Evolutionary conservation across 2,329 filamentous ascomycete genomes (phyloP).

Genomic region (Penicillium sp.): DNA sequence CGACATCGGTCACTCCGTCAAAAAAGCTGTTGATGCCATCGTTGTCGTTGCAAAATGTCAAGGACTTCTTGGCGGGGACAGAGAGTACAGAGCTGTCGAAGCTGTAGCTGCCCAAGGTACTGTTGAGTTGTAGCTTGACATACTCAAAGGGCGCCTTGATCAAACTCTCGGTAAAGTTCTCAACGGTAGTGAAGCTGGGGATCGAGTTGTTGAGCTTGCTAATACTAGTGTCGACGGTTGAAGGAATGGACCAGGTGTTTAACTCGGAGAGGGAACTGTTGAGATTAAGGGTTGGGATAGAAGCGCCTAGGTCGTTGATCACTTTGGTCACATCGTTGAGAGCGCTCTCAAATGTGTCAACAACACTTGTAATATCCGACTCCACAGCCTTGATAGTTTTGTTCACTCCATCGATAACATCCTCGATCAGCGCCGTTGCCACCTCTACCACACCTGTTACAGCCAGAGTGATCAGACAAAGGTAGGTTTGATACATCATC

Average conservation of each 20-base stretch:
- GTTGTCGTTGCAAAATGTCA: slow-evolving; percentile 88
- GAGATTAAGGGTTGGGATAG: slow-evolving; percentile 63
- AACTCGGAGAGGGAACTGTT: slow-evolving; percentile 64
- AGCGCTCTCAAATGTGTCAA: slow-evolving; percentile 53
- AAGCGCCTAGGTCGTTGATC: slow-evolving; percentile 54
- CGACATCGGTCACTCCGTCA: slow-evolving; percentile 64
- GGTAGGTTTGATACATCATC: slow-evolving; percentile 84
- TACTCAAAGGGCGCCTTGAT: slow-evolving; percentile 79
- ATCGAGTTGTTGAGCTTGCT: slow-evolving; percentile 73
- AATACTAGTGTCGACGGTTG: slow-evolving; percentile 67
- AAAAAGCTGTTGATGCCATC: slow-evolving; percentile 83
- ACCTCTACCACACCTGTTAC: slow-evolving; percentile 76
- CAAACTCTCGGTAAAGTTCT: slow-evolving; percentile 74
- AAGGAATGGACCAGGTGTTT: slow-evolving; percentile 67
- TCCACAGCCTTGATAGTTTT: slow-evolving; percentile 49
- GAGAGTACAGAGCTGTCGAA: slow-evolving; percentile 80
- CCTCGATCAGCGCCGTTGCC: slow-evolving; percentile 61
- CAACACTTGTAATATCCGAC: slow-evolving; percentile 44
- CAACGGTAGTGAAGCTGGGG: slow-evolving; percentile 78
- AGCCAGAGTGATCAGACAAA: slow-evolving; percentile 83
- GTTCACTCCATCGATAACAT: slow-evolving; percentile 62
- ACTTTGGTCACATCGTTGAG: slow-evolving; percentile 53
- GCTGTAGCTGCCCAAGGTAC: slow-evolving; percentile 68
- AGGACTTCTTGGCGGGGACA: slow-evolving; percentile 74
- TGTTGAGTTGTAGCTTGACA: slow-evolving; percentile 70